Evolutionary conservation across 106 monocot genomes (phyloP), one percentile per base, ranked within the genome.

Genomic region (Agapanthus africanus): DNA sequence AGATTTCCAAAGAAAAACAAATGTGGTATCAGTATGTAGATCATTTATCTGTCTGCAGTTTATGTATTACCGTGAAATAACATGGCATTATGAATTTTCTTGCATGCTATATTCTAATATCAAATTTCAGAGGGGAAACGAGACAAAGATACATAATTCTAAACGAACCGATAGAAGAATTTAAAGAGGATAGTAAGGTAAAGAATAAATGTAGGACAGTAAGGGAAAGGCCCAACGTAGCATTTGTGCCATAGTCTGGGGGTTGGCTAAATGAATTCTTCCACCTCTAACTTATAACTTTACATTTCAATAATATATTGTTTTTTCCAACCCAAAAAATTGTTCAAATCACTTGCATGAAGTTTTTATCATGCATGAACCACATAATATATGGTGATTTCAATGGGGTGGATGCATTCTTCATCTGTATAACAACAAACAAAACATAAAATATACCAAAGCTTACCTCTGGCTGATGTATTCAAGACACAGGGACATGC

Each of bases 1-100:
- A 56, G 67, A 81, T 62, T 82, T 13, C 42, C 40, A 40, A 71
- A n/a, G 30, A 35, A 35, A 61, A 36, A 61, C 4, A 25, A 18
- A 19, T 35, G 18, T n/a, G 36, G 19, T 23, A 57, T 57, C 0
- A 57, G 56, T 13, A 30, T 14, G 10, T 28, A 9, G 25, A 52
- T 52, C 7, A 0, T 52, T 57, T 57, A 57, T 57, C 56, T 15
- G 56, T 31, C 44, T 21, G n/a, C 50, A 11, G 31, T 13, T 28
- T 28, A 57, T 57, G n/a, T 30, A 57, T 18, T 54, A 25, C 25
- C 8, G 5, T 37, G 10, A 37, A 63, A 18, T 15, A 63, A 15
- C 63, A 19, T 39, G 21, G 23, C 22, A 11, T 64, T 64, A 7
- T 21, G 11, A 63, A 39, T 16, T 64, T 64, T 0, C 64, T 64